Conservation (phyloP, 1,284 basidiomycete genomes). For the Vanrija pseudolonga region DNA sequence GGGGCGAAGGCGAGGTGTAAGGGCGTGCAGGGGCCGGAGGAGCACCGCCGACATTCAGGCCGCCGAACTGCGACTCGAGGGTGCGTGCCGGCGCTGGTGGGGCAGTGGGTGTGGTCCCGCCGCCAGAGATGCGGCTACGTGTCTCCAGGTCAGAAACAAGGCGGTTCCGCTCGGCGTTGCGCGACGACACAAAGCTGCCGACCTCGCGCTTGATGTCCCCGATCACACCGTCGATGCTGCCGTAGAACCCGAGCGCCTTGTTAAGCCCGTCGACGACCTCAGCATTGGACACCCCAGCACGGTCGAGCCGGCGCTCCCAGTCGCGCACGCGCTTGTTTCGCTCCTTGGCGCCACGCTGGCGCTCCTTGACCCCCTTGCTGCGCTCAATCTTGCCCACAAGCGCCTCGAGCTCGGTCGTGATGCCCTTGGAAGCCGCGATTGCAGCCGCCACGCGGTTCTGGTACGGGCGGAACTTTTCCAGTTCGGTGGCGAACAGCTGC, state of each 20-base stretch:
- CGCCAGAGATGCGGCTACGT: conserved; percentile 35
- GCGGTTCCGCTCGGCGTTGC: conserved; percentile 68
- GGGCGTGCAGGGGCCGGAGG: conserved; percentile 20
- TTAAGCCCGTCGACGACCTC: conserved; percentile 80
- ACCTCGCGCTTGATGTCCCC: conserved; percentile 61
- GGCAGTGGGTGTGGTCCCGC: conserved; percentile 8
- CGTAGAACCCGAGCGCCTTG: conserved; percentile 85
- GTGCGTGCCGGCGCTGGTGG: conserved; percentile 20
- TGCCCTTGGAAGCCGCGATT: conserved; percentile 68
- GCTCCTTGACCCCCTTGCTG: conserved; percentile 68
- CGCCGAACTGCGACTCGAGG: conserved; percentile 33
- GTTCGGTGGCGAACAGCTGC: conserved; percentile 81
- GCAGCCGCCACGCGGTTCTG: conserved; percentile 75
- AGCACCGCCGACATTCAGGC: conserved; percentile 13
- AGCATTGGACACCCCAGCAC: conserved; percentile 75
- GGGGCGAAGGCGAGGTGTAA: conserved; percentile 16
- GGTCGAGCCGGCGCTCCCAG: conserved; percentile 64
- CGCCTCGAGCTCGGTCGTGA: conserved; percentile 66
- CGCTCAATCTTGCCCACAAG: conserved; percentile 68
- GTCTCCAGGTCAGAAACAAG: conserved; percentile 68
- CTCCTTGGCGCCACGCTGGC: conserved; percentile 71
- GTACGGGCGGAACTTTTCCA: conserved; percentile 92
- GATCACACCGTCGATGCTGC: conserved; percentile 69
- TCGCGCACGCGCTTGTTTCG: conserved; percentile 66
- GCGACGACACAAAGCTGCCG: conserved; percentile 60